Evolutionary conservation across 306 rosid genomes (phyloP).

Genomic region (Hippophae tibetana): DNA sequence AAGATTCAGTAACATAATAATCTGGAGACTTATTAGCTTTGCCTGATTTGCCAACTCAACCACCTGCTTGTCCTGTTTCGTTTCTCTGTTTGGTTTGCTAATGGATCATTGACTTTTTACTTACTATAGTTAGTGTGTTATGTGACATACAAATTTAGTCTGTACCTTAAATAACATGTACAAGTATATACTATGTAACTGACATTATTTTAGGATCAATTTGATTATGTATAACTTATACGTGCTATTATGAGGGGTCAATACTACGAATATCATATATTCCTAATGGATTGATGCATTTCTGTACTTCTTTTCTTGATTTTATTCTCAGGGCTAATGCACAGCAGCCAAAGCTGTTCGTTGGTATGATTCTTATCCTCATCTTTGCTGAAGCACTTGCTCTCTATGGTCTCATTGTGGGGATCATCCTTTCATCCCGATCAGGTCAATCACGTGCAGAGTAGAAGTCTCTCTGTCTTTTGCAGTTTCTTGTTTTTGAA

Average conservation of each 20-base stretch:
- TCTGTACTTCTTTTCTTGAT: constrained; percentile 7
- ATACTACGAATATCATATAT: too few relatives aligned
- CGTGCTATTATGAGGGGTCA: too few relatives aligned
- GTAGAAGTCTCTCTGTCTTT: constrained; percentile 13
- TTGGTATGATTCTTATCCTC: constrained; percentile 73
- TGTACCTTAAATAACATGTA: too few relatives aligned
- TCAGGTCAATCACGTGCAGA: constrained; percentile 78
- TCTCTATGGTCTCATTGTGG: constrained; percentile 72
- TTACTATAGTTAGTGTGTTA: neutral
- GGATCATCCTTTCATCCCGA: constrained; percentile 76
- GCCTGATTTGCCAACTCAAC: neutral
- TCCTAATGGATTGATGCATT: too few relatives aligned
- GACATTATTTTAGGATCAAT: too few relatives aligned
- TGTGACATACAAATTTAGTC: neutral
- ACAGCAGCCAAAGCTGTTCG: constrained; percentile 81
- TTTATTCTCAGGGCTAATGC: constrained; percentile 58
- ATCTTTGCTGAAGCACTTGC: constrained; percentile 81
- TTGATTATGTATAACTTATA: too few relatives aligned
- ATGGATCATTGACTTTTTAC: neutral
- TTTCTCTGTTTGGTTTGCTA: constrained; percentile 6
- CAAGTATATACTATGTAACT: too few relatives aligned
- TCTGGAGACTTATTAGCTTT: neutral
- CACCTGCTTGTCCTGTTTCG: constrained; percentile 1
- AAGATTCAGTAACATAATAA: neutral
- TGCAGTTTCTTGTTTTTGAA: neutral